Evolutionary conservation across 2,329 filamentous ascomycete genomes (phyloP), one percentile per base, ranked within the genome.

Genomic region (Alternaria sp.): DNA sequence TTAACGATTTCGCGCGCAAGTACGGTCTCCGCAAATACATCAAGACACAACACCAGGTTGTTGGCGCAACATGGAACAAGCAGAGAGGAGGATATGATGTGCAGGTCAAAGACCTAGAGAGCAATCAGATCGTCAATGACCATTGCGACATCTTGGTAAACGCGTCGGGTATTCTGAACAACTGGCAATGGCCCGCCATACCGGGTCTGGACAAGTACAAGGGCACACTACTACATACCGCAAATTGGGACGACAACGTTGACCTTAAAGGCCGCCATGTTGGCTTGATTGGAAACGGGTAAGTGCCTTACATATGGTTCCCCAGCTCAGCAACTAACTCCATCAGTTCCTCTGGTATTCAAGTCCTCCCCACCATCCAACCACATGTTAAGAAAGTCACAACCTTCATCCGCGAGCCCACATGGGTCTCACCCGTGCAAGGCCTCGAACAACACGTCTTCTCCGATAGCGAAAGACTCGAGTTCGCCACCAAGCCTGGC

Each of bases 181-280:
- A 82, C 61, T 84, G 80, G 75, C 77, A 79, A 52, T 84, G 82
- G 80, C 86, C 86, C 1, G 79, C 81, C 18, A 81, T 88, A 22
- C 79, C 82, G 0, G 87, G 86, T 0, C 62, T 84, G 0, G 65
- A 81, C 2, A 76, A 75, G n/a, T 89, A 87, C 75, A 73, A 81
- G 52, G 87, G 86, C 8, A 69, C 75, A 7, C 72, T 87, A 4
- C 79, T 87, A 43, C 87, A 89, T 68, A 84, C 84, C 0, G 83
- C 87, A 1, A 78, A 81, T 38, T 89, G 86, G 86, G 81, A 85
- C 1, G 72, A 83, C 5, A 79, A 81, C 18, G 75, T 85, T 8
- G 79, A 85, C n/a, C 73, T 86, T 7, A 70, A 69, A 2, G 81
- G 75, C 26, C 85, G 85, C 62, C 76, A 77, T 9, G 83, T 86